phyloP scores from a whole-genome alignment of 148 eudicot species.

The Linanthus parryae region DNA sequence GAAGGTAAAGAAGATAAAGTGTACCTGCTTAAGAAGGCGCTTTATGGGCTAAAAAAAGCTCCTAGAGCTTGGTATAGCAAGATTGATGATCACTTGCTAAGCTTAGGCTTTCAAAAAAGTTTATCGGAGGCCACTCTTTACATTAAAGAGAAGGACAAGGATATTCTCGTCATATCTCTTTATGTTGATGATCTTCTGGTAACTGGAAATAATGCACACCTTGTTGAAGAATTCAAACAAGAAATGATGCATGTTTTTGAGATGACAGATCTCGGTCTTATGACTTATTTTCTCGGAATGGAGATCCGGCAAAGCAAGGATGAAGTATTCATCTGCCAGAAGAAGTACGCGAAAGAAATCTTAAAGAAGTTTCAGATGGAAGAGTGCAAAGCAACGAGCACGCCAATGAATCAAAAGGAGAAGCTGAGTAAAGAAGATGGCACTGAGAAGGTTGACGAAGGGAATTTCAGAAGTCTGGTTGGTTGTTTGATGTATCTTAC shows the following conservation, averaged over 20 bases:
- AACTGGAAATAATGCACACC: background rate
- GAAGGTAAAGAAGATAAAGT: background rate
- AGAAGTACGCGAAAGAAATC: background rate
- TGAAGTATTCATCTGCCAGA: slow-evolving; percentile 6
- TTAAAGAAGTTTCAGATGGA: too few species aligned
- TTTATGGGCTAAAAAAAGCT: slow-evolving; percentile 6
- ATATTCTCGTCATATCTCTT: background rate
- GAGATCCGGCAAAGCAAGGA: background rate
- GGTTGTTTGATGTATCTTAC: too few species aligned
- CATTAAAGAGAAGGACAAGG: background rate
- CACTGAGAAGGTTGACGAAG: background rate
- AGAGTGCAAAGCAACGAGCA: too few species aligned
- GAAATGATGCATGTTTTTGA: background rate
- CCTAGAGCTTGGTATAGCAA: background rate
- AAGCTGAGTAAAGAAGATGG: slow-evolving; percentile 7
- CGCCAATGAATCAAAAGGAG: slow-evolving; percentile 6
- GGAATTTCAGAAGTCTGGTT: background rate
- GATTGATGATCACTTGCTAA: background rate
- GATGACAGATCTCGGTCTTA: background rate
- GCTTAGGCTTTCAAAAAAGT: background rate
- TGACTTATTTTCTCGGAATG: background rate
- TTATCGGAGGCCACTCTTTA: background rate
- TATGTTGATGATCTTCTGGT: slow-evolving; percentile 1
- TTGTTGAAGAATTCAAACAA: background rate
- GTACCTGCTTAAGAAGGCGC: background rate